Evolutionary conservation across 129 eudicot species (phyloP).

Genomic region (Kitagawia praeruptora): DNA sequence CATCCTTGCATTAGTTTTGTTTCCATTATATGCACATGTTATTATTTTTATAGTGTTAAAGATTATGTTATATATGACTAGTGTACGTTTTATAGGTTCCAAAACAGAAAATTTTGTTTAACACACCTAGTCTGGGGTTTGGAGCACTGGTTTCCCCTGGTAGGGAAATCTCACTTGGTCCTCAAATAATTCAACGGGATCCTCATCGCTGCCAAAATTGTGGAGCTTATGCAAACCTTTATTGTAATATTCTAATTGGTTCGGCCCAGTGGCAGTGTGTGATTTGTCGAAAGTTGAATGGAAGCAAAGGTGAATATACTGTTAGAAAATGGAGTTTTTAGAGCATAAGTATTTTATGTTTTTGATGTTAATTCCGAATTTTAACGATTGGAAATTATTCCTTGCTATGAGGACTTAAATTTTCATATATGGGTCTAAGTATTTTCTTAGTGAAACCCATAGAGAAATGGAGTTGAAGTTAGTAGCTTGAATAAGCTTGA

Average conservation of each 20-base stretch:
- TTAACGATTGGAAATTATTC: too few species aligned
- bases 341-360: too few species aligned
- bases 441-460: too few species aligned
- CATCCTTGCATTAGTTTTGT: neutral
- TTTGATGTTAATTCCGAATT: too few species aligned
- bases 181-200: constrained; percentile 80
- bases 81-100: constrained; percentile 32
- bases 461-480: too few species aligned
- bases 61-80: neutral
- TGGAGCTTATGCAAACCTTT: constrained; percentile 78
- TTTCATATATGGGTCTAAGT: too few species aligned
- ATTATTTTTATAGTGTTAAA: neutral
- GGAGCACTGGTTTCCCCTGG: constrained; percentile 91
- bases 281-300: constrained; percentile 72
- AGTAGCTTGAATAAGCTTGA: too few species aligned
- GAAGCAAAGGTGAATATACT: constrained; percentile 93
- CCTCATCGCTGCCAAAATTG: constrained; percentile 91
- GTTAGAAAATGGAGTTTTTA: too few species aligned
- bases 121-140: constrained; percentile 73
- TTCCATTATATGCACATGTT: neutral
- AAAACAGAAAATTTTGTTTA: constrained; percentile 73
- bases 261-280: constrained; percentile 99
- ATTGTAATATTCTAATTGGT: constrained; percentile 74
- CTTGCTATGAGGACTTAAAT: too few species aligned
- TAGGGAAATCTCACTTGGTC: constrained; percentile 61